Base-by-base conservation (phyloP, 139 green algal species). In the Chlamydomonas applanata region DNA sequence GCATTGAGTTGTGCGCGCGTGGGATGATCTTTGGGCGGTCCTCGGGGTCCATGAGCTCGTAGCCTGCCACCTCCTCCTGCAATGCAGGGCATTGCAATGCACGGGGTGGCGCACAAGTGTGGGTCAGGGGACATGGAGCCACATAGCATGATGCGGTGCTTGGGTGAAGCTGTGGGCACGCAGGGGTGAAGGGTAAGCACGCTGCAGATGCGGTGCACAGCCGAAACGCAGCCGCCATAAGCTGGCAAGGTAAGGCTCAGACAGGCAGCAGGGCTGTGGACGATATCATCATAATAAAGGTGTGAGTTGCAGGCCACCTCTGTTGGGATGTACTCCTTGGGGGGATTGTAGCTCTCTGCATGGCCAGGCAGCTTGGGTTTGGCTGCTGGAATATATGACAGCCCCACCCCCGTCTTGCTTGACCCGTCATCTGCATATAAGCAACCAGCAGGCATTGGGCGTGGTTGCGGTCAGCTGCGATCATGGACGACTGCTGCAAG, bases 341-440 rank as follows among this genome's bases (percentile, higher is more conserved):
- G 91, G 9, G 96, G 96, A 82, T 99, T 97, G 90, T 99, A 99
- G 30, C 81, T 93, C 83, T 98, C 94, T 61, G 89, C 94, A 77
- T 98, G 92, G 3, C 89, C 88, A 2, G 95, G 95, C 77, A 98
- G 91, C 76, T 95, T 72, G 20, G 85, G 83, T 76, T 98, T 97
- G 33, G 95, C 86, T 0, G 96, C 81, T 14, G 96, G 89, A 45
- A 99, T 93, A 86, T 97, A 97, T 0, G 91, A 88, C 9, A 99
- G 88, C 1, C 93, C 91, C 0, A 69, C 78, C 44, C 81, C 86
- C 0, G 88, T 94, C 85, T 96, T 93, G 74, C 80, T 77, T 22
- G 44, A 30, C 24, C 29, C 69, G 4, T 63, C 67, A 34, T 35
- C 59, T 66, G 40, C 40, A 49, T n/a, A n/a, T n/a, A n/a, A 3